These are phyloP conservation scores for Phycomyces blakesleeanus DNA, from an alignment of 192 early-diverging fungal species.

Conservation along the genomic window DNA sequence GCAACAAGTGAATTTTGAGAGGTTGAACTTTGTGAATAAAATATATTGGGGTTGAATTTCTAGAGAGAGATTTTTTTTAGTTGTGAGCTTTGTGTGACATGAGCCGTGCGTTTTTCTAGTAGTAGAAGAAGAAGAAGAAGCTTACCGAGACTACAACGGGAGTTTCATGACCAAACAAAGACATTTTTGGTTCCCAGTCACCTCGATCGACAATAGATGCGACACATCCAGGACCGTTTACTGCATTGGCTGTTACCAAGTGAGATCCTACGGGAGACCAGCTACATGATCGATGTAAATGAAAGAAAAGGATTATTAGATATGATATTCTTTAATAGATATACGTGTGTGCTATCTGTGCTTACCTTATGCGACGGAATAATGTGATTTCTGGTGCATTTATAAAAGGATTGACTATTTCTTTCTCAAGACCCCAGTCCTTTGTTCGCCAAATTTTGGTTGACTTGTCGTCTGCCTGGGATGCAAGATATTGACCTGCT, in stretches of 20 bases:
- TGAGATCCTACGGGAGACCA: constrained; percentile 98
- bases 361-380: constrained; percentile 79
- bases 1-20: constrained; percentile 41
- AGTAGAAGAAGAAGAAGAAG: too few relatives aligned
- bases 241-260: constrained; percentile 87
- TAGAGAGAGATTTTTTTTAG: background rate
- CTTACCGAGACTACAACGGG: constrained; percentile 83
- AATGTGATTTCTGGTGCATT: constrained; percentile 84
- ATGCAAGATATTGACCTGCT: constrained; percentile 86
- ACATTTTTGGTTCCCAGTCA: constrained; percentile 73
- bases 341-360: too few relatives aligned
- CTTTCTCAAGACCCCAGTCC: constrained; percentile 81
- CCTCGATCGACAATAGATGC: constrained; percentile 78
- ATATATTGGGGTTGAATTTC: constrained; percentile 80
- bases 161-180: constrained; percentile 83
- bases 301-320: too few relatives aligned
- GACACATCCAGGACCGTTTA: constrained; percentile 70
- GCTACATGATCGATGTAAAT: constrained; percentile 47
- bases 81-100: background rate
- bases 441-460: constrained; percentile 82
- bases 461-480: constrained; percentile 89
- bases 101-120: too few relatives aligned
- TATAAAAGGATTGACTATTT: constrained; percentile 68
- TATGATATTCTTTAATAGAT: too few relatives aligned
- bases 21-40: constrained; percentile 39